Percentiles rank a stretch among this genome's conserved stretches.
Evolutionary conservation across 2,329 filamentous ascomycete species (phyloP).

Genomic region (Pseudogymnoascus sp.): DNA sequence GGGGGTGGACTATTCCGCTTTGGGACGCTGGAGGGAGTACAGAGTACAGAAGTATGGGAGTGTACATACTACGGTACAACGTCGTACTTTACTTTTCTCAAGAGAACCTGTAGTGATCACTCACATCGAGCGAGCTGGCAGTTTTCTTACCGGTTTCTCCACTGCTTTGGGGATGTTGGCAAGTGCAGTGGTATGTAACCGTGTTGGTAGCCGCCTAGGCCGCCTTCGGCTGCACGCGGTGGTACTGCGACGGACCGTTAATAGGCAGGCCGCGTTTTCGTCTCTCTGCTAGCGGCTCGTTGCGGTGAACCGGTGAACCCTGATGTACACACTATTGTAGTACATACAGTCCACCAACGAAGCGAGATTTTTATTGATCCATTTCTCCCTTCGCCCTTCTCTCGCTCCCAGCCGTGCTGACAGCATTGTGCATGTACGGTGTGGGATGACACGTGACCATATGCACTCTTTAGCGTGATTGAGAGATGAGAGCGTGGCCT

Average conservation of each 20-base stretch:
- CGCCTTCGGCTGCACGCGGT: background rate
- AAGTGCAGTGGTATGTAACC: background rate
- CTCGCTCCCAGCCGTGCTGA: background rate
- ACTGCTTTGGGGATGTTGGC: background rate
- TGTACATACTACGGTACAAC: background rate
- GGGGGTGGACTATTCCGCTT: background rate
- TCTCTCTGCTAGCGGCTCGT: background rate
- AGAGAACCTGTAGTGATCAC: background rate
- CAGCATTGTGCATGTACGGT: background rate
- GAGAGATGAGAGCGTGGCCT: background rate
- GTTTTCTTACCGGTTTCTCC: background rate
- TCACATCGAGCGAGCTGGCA: too few relatives aligned
- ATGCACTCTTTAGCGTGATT: background rate
- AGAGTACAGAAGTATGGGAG: too few relatives aligned
- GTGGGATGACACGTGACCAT: slow-evolving; percentile 1
- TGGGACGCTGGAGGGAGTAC: background rate
- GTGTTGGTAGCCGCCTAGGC: background rate
- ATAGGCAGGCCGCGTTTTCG: background rate
- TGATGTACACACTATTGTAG: background rate
- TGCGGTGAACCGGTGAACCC: background rate
- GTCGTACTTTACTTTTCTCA: too few relatives aligned
- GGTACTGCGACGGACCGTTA: background rate
- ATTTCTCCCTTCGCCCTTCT: background rate
- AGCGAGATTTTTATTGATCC: background rate
- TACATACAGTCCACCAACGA: too few relatives aligned